Evolutionary conservation across 2,329 filamentous ascomycete species (phyloP).

Genomic region (Pyricularia grisea): DNA sequence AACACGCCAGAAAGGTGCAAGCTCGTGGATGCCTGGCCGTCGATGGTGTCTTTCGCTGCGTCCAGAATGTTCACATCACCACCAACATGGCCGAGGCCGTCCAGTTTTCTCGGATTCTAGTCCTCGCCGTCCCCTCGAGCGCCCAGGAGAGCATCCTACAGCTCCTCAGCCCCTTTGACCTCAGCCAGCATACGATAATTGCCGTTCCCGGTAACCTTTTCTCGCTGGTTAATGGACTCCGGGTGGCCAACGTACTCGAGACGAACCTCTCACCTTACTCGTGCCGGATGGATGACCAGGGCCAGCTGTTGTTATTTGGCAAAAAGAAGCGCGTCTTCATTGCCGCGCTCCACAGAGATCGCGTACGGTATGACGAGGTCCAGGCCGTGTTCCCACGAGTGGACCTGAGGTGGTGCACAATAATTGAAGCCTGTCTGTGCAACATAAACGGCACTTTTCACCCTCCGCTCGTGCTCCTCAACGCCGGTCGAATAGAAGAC

Average conservation of each 20-base stretch:
- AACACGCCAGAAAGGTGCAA: conserved; percentile 6
- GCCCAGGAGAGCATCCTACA: conserved; percentile 11
- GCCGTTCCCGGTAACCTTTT: conserved; percentile 16
- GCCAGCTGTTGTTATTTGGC: conserved; percentile 11
- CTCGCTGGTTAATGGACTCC: conserved; percentile 10
- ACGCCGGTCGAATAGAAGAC: conserved; percentile 17
- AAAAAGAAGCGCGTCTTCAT: conserved; percentile 55
- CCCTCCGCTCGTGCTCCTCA: conserved; percentile 17
- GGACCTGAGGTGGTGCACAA: conserved; percentile 16
- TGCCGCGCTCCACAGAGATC: conserved; percentile 59
- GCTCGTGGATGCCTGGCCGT: conserved; percentile 4
- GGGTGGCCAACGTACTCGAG: conserved; percentile 14
- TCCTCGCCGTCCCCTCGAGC: conserved; percentile 14
- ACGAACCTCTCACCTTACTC: conserved; percentile 16
- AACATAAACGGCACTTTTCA: conserved; percentile 19
- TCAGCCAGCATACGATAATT: conserved; percentile 12
- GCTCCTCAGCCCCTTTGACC: conserved; percentile 7
- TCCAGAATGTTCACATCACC: conserved; percentile 7
- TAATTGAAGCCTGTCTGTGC: conserved; percentile 15
- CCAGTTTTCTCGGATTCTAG: conserved; percentile 12
- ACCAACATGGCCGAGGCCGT: conserved; percentile 13
- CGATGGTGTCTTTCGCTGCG: conserved; percentile 10
- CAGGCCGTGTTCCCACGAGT: conserved; percentile 12
- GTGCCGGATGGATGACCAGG: conserved; percentile 12
- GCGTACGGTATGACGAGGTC: conserved; percentile 1